Percentiles rank a stretch among this genome's conserved stretches.
These are phyloP conservation scores for Sporormia fimetaria DNA, from an alignment of 495 filamentous ascomycete genomes.

Conservation along the genomic window DNA sequence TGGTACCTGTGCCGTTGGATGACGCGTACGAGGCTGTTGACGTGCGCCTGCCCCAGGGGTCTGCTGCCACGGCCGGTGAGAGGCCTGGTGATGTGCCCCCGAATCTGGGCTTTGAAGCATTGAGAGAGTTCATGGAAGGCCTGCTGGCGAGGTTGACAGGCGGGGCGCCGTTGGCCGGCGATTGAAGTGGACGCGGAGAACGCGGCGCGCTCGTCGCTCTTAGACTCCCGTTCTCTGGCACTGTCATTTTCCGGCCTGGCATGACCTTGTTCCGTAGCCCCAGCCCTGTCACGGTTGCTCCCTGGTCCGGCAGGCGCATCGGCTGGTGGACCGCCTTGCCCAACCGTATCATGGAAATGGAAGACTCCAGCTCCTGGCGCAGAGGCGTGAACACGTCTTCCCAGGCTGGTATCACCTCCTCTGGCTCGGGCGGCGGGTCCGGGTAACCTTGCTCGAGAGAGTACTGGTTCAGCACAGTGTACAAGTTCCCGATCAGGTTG, in stretches of 20 bases:
- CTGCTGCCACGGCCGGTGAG: conserved; percentile 1
- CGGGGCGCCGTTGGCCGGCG: conserved; percentile 17
- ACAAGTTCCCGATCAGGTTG: conserved; percentile 68
- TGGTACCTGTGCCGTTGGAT: conserved; percentile 1
- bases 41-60: conserved; percentile 9
- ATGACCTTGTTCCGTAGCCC: conserved; percentile 32
- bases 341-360: conserved; percentile 51
- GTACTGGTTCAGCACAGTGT: conserved; percentile 72
- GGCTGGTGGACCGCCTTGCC: conserved; percentile 64
- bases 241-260: conserved; percentile 5
- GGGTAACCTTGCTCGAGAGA: conserved; percentile 60
- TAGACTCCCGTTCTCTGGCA: conserved; percentile 3
- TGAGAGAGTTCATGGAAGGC: conserved; percentile 16
- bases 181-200: conserved; percentile 7
- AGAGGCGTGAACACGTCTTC: conserved; percentile 51
- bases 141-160: conserved; percentile 12
- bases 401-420: conserved; percentile 61
- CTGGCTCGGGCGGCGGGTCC: conserved; percentile 61
- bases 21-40: conserved; percentile 14
- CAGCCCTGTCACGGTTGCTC: conserved; percentile 28
- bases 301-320: conserved; percentile 39
- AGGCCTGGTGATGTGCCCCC: conserved; percentile 16
- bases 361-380: conserved; percentile 59
- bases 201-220: conserved; percentile 6
- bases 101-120: conserved; percentile 17